Base-by-base conservation (phyloP, 2,329 filamentous ascomycete genomes). In the Xylaria sp. region DNA sequence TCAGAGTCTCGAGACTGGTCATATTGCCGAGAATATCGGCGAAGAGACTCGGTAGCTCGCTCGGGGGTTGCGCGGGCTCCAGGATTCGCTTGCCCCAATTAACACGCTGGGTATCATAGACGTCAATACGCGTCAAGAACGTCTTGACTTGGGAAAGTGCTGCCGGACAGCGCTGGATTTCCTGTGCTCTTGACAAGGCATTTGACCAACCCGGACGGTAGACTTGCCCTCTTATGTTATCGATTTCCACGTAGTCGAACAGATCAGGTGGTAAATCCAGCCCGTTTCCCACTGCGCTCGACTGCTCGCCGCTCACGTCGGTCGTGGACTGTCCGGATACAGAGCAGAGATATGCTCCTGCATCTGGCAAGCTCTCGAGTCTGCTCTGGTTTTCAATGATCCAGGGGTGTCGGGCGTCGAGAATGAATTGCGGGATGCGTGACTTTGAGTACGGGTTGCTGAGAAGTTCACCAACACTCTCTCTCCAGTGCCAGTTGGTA, bases 1-100 rank as follows among this genome's bases (percentile, higher is more conserved):
- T 20, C 50, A 71, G 20, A 2, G 55, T 66, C n/a, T 69, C 66
- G 8, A 71, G 62, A 28, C 32, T 66, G 10, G 69, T 71, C 69
- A 66, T 71, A 23, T 63, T 60, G 18, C 41, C 54, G 10, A 69
- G 54, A 10, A 71, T 25, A 32, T 71, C 58, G 9, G 23, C 61
- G 13, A 68, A 63, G 9, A 61, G 18, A 12, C 39, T 54, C 2
- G 63, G 51, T 1, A 51, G 54, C 13, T 64, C 54, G 8, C 2
- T 44, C n/a, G 68, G 57, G 12, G 57, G 61, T 13, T 25, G 56
- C 37, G 28, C 15, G 3, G 51, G 60, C n/a, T 70, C 61, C 1
- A 68, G 32, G 2, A 56, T 23, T 12, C 39, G 37, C 58, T 37
- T 54, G 4, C 41, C 1, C 34, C 34, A 62, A 18, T 51, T 37